phyloP scores from a whole-genome alignment of 306 rosid genomes.

The Quercus alba region DNA sequence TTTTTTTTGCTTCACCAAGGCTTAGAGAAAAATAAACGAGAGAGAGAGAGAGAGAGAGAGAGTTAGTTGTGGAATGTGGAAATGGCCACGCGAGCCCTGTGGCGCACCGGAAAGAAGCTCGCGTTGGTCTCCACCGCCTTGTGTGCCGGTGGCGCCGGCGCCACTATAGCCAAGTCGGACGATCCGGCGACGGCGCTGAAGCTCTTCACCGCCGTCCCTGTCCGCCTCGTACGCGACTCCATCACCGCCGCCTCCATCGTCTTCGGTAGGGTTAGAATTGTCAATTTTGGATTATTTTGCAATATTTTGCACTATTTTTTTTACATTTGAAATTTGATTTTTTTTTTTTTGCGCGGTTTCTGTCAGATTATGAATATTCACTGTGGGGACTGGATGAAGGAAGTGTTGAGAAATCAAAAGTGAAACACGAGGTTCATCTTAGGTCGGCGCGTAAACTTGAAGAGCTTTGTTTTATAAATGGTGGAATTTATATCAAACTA shows the following conservation, averaged over 20 bases:
- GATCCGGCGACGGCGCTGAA: slow-evolving; percentile 66
- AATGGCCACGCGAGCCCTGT: slow-evolving; percentile 65
- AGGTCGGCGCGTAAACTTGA: slow-evolving; percentile 85
- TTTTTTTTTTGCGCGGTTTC: slow-evolving; percentile 2
- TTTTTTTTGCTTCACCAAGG: no score
- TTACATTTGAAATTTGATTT: neutral
- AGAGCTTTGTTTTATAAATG: slow-evolving; percentile 84
- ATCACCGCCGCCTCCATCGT: slow-evolving; percentile 70
- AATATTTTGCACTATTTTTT: no score
- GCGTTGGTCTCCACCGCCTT: slow-evolving; percentile 52
- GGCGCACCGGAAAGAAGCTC: slow-evolving; percentile 71
- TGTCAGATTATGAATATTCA: slow-evolving; percentile 78
- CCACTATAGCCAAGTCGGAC: slow-evolving; percentile 69
- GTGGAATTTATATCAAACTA: slow-evolving; percentile 93
- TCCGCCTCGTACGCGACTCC: slow-evolving; percentile 74
- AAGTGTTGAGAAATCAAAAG: slow-evolving; percentile 56
- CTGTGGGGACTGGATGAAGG: slow-evolving; percentile 75
- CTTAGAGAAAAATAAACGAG: no score
- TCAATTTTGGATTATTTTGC: no score
- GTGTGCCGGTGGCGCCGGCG: slow-evolving; percentile 62
- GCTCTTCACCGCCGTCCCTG: slow-evolving; percentile 70
- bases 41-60: no score
- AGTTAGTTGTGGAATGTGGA: neutral
- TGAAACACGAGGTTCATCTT: slow-evolving; percentile 82
- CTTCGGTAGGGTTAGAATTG: slow-evolving; percentile 47